A percentile compares a stretch with the other conserved stretches of the same genome.
Conservation (phyloP, 495 filamentous ascomycete species). For the Cladorrhinum samala region DNA sequence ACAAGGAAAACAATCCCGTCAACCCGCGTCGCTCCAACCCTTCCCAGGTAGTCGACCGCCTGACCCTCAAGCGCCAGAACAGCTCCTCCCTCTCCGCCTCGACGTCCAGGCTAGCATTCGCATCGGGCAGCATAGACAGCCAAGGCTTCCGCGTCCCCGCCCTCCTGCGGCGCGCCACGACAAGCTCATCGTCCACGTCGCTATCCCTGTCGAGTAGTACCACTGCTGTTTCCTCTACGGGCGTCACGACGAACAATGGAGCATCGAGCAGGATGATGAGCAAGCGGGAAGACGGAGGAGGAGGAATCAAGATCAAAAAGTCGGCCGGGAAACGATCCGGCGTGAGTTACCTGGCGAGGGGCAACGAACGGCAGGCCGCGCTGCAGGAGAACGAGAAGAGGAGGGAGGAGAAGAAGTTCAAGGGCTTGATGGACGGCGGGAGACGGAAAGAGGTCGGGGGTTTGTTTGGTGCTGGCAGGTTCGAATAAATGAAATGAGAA, state of each 20-base stretch:
- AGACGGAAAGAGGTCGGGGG: slow-evolving; percentile 41
- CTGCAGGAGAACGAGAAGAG: slow-evolving; percentile 56
- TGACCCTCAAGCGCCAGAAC: slow-evolving; percentile 61
- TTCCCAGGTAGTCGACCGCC: slow-evolving; percentile 67
- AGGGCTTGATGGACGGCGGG: slow-evolving; percentile 47
- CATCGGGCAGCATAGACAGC: slow-evolving; percentile 26
- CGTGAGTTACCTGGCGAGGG: slow-evolving; percentile 77
- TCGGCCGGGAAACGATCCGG: slow-evolving; percentile 53
- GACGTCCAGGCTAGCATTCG: slow-evolving; percentile 54
- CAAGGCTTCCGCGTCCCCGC: slow-evolving; percentile 57
- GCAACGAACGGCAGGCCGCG: slow-evolving; percentile 54
- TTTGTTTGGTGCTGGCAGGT: slow-evolving; percentile 46
- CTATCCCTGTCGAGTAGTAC: slow-evolving; percentile 19
- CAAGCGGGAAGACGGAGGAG: slow-evolving; percentile 32
- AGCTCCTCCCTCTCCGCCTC: slow-evolving; percentile 41
- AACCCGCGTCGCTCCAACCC: slow-evolving; percentile 38
- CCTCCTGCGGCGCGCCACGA: slow-evolving; percentile 72
- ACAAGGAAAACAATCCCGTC: slow-evolving; percentile 31
- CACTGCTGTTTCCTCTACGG: slow-evolving; percentile 22
- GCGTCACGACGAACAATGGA: slow-evolving; percentile 29
- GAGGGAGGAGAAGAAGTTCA: slow-evolving; percentile 62
- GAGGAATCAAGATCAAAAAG: slow-evolving; percentile 57
- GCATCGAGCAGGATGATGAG: slow-evolving; percentile 23
- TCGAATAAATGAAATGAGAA: slow-evolving; percentile 41
- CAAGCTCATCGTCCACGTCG: slow-evolving; percentile 43